Conservation (phyloP, 1,284 basidiomycete species). For the Sphaerobolus stellatus region DNA sequence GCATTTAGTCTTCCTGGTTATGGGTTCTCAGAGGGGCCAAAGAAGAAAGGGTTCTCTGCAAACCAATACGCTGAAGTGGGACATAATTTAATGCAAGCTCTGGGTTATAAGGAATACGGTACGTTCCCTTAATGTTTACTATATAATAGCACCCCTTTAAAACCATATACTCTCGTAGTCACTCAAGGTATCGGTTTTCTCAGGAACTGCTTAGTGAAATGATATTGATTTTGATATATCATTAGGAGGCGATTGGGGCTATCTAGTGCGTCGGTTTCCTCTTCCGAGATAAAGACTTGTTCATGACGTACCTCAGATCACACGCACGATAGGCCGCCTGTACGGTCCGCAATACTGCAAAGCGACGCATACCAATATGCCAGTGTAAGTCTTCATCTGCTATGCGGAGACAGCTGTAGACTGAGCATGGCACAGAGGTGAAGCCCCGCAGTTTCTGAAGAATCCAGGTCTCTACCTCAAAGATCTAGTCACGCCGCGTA, state of each 20-base stretch:
- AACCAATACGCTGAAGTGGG: conserved; percentile 34
- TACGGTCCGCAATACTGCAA: conserved; percentile 44
- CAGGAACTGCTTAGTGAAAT: not conserved
- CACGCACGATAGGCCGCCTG: conserved; percentile 35
- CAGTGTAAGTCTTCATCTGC: conserved; percentile 32
- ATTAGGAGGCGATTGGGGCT: conserved; percentile 50
- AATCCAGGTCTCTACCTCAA: conserved; percentile 31
- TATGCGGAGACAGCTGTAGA: too few species aligned
- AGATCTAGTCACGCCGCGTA: conserved; percentile 31
- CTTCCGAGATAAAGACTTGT: conserved; percentile 7
- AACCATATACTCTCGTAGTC: too few species aligned
- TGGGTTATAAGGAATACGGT: conserved; percentile 57
- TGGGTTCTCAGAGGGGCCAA: conserved; percentile 42
- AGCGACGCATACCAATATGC: conserved; percentile 46
- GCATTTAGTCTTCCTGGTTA: conserved; percentile 20
- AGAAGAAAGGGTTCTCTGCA: conserved; percentile 38
- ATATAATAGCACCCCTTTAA: too few species aligned
- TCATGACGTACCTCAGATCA: conserved; percentile 34
- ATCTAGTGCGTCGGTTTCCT: conserved; percentile 29
- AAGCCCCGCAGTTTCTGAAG: conserved; percentile 23
- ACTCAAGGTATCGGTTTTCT: conserved; percentile 35
- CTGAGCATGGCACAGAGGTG: conserved; percentile 17
- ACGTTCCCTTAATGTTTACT: too few species aligned
- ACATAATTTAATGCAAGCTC: conserved; percentile 51
- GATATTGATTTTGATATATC: not conserved